phyloP scores from a whole-genome alignment of 1,284 basidiomycete species.

The Microbotryomycetes sp. region DNA sequence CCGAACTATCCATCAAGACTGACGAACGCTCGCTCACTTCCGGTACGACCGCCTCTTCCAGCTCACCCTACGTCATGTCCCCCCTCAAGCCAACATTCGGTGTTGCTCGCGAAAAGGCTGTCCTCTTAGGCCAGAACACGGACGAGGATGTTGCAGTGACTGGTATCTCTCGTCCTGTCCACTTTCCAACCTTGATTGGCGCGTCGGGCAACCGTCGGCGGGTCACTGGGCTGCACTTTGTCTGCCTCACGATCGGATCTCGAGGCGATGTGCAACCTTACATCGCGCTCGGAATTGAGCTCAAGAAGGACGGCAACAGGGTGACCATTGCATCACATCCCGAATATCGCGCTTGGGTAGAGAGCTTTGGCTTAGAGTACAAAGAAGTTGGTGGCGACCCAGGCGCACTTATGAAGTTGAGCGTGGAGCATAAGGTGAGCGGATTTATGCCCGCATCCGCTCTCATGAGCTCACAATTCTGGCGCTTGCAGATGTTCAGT shows the following conservation, averaged over 20 bases:
- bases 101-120: not conserved
- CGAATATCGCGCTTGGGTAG: conserved; percentile 91
- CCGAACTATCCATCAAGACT: not conserved
- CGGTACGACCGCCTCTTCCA: not conserved
- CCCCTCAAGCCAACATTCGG: not conserved
- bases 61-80: not conserved
- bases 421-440: conserved; percentile 1
- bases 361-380: conserved; percentile 80
- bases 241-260: conserved; percentile 8
- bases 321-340: conserved; percentile 82
- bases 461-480: not conserved
- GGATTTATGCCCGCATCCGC: not conserved
- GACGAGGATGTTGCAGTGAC: not conserved
- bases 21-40: not conserved
- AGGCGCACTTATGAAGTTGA: conserved; percentile 60
- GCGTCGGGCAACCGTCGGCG: not conserved
- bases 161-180: not conserved
- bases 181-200: not conserved
- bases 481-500: conserved; percentile 1
- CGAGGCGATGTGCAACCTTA: conserved; percentile 47
- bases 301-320: conserved; percentile 78
- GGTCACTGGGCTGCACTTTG: conserved; percentile 2
- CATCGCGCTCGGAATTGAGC: conserved; percentile 81
- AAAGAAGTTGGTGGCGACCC: conserved; percentile 90
- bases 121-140: not conserved